Percentiles rank a stretch among this genome's conserved stretches.
phyloP scores from a whole-genome alignment of 192 early-diverging fungal genomes.

The Coemansia sp. region DNA sequence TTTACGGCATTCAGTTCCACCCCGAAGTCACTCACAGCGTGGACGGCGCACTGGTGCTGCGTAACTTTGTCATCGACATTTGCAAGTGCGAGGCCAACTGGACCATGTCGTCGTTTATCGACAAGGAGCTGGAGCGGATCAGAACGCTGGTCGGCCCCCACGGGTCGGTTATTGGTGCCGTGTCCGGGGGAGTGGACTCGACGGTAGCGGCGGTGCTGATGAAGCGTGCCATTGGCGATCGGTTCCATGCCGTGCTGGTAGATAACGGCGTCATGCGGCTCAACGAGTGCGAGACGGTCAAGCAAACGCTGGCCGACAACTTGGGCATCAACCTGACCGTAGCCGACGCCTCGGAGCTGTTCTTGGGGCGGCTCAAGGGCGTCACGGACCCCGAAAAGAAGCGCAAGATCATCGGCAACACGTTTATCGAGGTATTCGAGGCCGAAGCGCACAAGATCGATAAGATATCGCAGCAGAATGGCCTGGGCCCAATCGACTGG shows the following conservation, averaged over 20 bases:
- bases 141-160: conserved; percentile 83
- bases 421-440: conserved; percentile 98
- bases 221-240: conserved; percentile 95
- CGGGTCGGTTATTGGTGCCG: conserved; percentile 94
- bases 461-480: conserved; percentile 64
- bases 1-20: conserved; percentile 99
- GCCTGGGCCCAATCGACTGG: conserved; percentile 83
- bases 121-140: conserved; percentile 96
- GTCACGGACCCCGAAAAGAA: conserved; percentile 95
- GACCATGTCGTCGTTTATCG: conserved; percentile 98
- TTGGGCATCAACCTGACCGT: conserved; percentile 96
- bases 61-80: conserved; percentile 93
- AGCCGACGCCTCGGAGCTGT: conserved; percentile 81
- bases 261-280: conserved; percentile 99
- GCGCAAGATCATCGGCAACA: conserved; percentile 99
- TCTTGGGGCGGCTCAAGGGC: conserved; percentile 82
- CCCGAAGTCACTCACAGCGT: conserved; percentile 98
- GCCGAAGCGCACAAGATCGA: conserved; percentile 88
- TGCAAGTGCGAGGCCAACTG: conserved; percentile 82
- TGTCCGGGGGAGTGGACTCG: conserved; percentile 94
- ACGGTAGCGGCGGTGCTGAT: conserved; percentile 96
- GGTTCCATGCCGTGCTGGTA: conserved; percentile 97
- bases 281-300: conserved; percentile 86
- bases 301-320: conserved; percentile 80
- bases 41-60: conserved; percentile 74